Evolutionary conservation across 176 grass and related monocot species (phyloP), one percentile per base, ranked within the genome.

Genomic region (Typha latifolia): DNA sequence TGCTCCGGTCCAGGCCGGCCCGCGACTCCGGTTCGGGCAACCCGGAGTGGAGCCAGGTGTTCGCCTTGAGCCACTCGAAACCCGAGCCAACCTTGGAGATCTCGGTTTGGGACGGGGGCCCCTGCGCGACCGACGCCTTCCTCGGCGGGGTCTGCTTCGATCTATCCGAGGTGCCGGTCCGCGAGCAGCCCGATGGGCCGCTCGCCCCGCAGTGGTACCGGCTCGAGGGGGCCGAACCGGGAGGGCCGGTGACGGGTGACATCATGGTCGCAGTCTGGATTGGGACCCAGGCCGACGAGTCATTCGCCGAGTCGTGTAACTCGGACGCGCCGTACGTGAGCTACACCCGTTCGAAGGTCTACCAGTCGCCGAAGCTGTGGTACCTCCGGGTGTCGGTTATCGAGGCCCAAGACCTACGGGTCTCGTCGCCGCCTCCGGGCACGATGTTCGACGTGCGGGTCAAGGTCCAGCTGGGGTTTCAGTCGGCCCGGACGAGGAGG

Each of bases 241-340:
- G 85, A 9, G 24, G 51, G 27, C 64, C 37, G 51, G 81, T 90
- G 14, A 90, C 76, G 0, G 89, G 94, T n/a, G 94, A 93, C 79
- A 72, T 99, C 61, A 99, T 99, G 94, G 83, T 99, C 66, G 78
- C 89, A 12, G 89, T 99, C 32, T 99, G 94, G 94, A 87, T 99
- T 32, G 86, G 94, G 51, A 99, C 89, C 56, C 94, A 92, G 72
- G 94, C 89, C 4, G 94, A 99, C 49, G 94, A 99, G 18, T 78
- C 86, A 51, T 99, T 99, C 71, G 75, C 85, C n/a, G 94, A 90
- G 76, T 84, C 94, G 49, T 87, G 83, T 83, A 92, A 72, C 76
- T 86, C 94, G 1, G 94, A 99, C 72, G 89, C 81, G 53, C 78
- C 89, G 0, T 99, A 99, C 77, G 70, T 79, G 59, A 81, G 72